phyloP scores from a whole-genome alignment of 2,329 filamentous ascomycete genomes.

The Mariannaea sp. region DNA sequence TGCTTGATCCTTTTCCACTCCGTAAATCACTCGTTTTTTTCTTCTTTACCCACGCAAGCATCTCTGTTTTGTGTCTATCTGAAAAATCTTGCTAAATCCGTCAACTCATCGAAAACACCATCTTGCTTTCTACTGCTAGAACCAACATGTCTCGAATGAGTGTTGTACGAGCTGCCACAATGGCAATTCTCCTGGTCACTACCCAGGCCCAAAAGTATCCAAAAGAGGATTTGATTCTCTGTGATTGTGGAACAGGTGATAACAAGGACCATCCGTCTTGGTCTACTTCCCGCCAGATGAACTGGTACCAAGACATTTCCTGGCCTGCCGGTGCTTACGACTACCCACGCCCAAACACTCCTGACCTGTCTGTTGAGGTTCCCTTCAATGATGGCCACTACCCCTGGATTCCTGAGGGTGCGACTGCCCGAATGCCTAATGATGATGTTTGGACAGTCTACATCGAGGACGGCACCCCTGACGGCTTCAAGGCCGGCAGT shows the following conservation, averaged over 20 bases:
- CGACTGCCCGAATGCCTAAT: conserved; percentile 46
- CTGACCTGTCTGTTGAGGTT: conserved; percentile 47
- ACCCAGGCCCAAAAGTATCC: conserved; percentile 35
- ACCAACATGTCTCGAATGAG: conserved; percentile 36
- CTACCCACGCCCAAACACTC: conserved; percentile 40
- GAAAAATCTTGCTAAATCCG: background rate
- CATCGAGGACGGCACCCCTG: conserved; percentile 48
- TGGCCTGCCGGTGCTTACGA: conserved; percentile 44
- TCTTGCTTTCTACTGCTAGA: background rate
- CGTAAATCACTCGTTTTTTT: background rate
- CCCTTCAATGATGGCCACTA: conserved; percentile 46
- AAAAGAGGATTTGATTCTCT: conserved; percentile 47
- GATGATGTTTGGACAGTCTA: conserved; percentile 49
- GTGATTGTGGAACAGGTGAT: conserved; percentile 50
- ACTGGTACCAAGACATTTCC: conserved; percentile 48
- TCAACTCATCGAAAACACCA: background rate
- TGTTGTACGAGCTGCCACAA: conserved; percentile 23
- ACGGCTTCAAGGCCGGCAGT: conserved; percentile 47
- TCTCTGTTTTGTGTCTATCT: background rate
- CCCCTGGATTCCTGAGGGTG: conserved; percentile 46
- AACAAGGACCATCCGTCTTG: conserved; percentile 46
- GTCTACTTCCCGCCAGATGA: conserved; percentile 52
- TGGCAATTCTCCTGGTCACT: conserved; percentile 32
- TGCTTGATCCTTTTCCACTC: conserved; percentile 3
- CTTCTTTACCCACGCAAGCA: background rate